Evolutionary conservation across 2,329 filamentous ascomycete genomes (phyloP), one percentile per base, ranked within the genome.

Genomic region (Chaetomium strumarium): DNA sequence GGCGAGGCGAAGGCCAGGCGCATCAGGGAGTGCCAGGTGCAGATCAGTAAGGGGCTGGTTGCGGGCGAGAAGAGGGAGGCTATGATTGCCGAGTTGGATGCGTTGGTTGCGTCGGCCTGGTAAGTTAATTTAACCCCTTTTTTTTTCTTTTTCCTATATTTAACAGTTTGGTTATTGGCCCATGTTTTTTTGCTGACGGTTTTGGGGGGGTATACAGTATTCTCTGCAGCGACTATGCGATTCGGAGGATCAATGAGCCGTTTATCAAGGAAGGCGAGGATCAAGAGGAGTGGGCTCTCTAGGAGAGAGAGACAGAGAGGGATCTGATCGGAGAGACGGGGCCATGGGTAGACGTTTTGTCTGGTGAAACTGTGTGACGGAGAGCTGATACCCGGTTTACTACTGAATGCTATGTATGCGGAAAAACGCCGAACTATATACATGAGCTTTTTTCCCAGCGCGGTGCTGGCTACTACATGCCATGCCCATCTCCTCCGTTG

Each of bases 191-290:
- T 34, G 37, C 46, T 33, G 33, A 55, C 49, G 13, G n/a, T 19
- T 12, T 10, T n/a, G n/a, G n/a, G n/a, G n/a, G n/a, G n/a, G 30
- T 29, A 49, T 43, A 29, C 61, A 93, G 91, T 75, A 90, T 97
- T 50, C 74, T 99, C 17, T 99, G 93, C 69, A 91, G 90, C 66
- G 93, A 99, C 59, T 83, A 95, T 71, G 93, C 92, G 2, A 95
- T 99, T 65, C 95, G 91, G 73, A 81, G 88, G 64, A 89, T 99
- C 53, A 90, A 96, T 63, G 90, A 96, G 72, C 91, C 93, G 1
- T 97, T 99, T 66, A 81, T 97, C 52, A 80, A 78, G 34, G 72
- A 78, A 5, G 77, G 78, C 19, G 92, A 96, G 63, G 80, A 91
- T 66, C 74, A 75, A 58, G 81, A 84, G 51, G 90, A 95, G 64